Evolutionary conservation across 257 asterid genomes (phyloP).

Genomic region (Jaltomata sinuosa): DNA sequence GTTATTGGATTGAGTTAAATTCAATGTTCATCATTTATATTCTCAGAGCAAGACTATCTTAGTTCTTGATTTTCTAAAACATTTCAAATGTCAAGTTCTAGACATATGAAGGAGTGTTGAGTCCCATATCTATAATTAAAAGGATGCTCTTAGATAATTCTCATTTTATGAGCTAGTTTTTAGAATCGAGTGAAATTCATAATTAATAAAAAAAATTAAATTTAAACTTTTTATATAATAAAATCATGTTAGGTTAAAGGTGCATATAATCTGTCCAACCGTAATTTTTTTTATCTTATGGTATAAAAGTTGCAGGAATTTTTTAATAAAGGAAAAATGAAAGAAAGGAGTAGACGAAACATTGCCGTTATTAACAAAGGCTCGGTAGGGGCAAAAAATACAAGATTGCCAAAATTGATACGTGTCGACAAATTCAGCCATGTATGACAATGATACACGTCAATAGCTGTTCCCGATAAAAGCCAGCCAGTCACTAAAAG

Average conservation of each 20-base stretch:
- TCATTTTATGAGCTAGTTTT: not conserved
- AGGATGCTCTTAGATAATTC: not conserved
- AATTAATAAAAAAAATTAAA: too few species aligned
- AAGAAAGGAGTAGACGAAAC: not conserved
- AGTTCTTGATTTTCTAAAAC: too few species aligned
- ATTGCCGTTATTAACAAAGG: not conserved
- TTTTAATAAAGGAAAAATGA: not conserved
- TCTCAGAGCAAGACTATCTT: too few species aligned
- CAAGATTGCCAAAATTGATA: not conserved
- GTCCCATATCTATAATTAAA: not conserved
- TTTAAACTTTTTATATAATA: not conserved
- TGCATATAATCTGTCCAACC: too few species aligned
- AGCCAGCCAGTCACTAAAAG: not conserved
- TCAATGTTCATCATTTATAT: too few species aligned
- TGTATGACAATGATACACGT: not conserved
- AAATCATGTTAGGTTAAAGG: not conserved
- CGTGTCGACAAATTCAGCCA: not conserved
- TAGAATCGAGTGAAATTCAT: not conserved
- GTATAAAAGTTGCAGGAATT: too few species aligned
- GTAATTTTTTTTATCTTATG: too few species aligned
- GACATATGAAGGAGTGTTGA: too few species aligned
- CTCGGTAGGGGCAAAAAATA: not conserved
- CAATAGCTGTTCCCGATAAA: not conserved
- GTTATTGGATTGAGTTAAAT: too few species aligned
- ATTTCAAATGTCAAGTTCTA: too few species aligned